These are phyloP conservation scores for Taphrina communis DNA, from an alignment of 1,139 yeast genomes.

Conservation along the genomic window DNA sequence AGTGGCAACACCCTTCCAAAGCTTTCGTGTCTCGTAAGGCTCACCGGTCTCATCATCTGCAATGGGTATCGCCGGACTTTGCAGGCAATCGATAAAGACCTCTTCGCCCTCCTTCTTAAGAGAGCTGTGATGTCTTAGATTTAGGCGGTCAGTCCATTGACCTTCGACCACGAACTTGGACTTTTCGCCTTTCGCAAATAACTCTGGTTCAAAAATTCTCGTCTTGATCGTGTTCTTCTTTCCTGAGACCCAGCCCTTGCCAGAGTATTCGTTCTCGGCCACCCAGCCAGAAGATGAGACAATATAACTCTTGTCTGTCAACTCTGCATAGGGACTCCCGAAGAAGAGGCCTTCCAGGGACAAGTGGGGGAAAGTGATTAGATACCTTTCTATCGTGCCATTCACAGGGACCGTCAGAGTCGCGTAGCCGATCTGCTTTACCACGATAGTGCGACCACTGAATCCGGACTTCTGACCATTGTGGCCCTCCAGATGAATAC, in stretches of 20 bases:
- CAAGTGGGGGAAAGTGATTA: conserved; percentile 90
- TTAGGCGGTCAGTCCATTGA: conserved; percentile 68
- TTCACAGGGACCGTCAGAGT: conserved; percentile 59
- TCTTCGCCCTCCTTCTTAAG: conserved; percentile 50
- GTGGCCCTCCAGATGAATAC: conserved; percentile 79
- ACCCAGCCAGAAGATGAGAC: conserved; percentile 80
- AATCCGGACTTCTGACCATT: conserved; percentile 86
- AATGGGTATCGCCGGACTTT: conserved; percentile 60
- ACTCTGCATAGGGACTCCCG: conserved; percentile 80
- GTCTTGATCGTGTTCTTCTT: conserved; percentile 92
- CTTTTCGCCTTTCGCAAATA: conserved; percentile 50
- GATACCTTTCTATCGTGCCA: conserved; percentile 68
- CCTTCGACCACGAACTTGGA: conserved; percentile 81
- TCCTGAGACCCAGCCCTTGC: conserved; percentile 95
- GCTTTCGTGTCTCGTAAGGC: conserved; percentile 75
- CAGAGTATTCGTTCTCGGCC: conserved; percentile 78
- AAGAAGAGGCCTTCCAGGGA: conserved; percentile 91
- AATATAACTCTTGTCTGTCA: conserved; percentile 55
- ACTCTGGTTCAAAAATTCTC: conserved; percentile 63
- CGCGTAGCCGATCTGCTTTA: conserved; percentile 93
- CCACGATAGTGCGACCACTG: conserved; percentile 74
- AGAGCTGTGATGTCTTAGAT: conserved; percentile 16
- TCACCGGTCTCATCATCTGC: conserved; percentile 77
- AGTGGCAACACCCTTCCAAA: conserved; percentile 88
- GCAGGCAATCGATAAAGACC: conserved; percentile 73